Base-by-base conservation (phyloP, 78 protist genomes). In the Diacronema lutheri region DNA sequence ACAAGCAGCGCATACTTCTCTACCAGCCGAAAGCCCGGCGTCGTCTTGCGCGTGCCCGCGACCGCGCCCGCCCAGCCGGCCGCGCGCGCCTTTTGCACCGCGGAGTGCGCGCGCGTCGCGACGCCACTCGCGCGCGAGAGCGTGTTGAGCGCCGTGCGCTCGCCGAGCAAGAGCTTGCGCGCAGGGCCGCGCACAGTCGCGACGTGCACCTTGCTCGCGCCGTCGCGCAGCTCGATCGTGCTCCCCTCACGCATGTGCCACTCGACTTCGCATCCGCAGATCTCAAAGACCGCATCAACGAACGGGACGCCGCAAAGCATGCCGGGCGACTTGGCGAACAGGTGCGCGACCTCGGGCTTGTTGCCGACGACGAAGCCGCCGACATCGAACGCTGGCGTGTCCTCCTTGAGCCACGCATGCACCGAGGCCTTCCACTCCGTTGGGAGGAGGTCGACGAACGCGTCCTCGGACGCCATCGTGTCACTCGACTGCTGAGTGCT, bases 11-110 rank as follows among this genome's bases (percentile, higher is more conserved):
- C 96, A 41, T 95, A 94, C 79, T 71, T 71, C 79, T 71, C 79
- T 12, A 71, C 79, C 16, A 71, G 9, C 12, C 83, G 58, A 46
- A 78, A 58, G n/a, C 93, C 97, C 0, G 98, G 98, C 4, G 98
- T 94, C 26, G 98, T 96, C 83, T 96, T 96, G 58, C 98, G 85
- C 0, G 98, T 96, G 23, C 96, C 98, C 1, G 98, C 97, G 0
- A 96, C 76, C 46, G 40, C 56, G 40, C 97, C 97, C 0, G 31
- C 21, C 87, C 86, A 92, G 3, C 71, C 58, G 25, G n/a, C 77
- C 11, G 4, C 25, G 20, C 60, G n/a, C 0, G 78, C 86, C 0
- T 23, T 13, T n/a, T 68, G 57, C 0, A 76, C 79, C 0, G 71
- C 37, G 21, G 46, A 23, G 23, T 38, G 35, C 35, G 91, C 89